Base-by-base conservation (phyloP, 139 green algal species). In the Haematococcus sp. region DNA sequence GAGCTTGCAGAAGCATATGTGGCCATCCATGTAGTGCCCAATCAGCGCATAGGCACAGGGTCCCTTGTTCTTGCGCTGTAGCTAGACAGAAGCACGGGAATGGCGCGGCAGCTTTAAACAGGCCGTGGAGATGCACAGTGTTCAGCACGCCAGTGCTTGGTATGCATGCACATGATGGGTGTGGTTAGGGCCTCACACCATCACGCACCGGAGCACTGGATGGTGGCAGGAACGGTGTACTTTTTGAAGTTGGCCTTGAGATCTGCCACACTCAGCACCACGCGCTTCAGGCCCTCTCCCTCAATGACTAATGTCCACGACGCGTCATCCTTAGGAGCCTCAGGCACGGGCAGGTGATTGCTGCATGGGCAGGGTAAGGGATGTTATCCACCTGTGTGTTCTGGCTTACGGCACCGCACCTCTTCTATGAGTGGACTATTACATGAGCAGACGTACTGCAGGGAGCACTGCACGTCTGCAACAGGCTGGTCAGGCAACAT, bases 301-400 rank as follows among this genome's bases (percentile, higher is more conserved):
- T 63, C 46, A 17, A 72, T 27, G 4, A n/a, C 32, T 9, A 76
- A 59, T 17, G 25, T 25, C 68, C 68, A 81, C 16, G 0, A 35
- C 0, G 2, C 23, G n/a, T 60, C 40, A 35, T 74, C 70, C n/a
- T 49, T 49, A 11, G 40, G 40, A 7, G 87, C 17, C 4, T 75
- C 67, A 40, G 93, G 93, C 31, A 95, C 90, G 0, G 93, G 90
- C 61, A 96, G 78, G 84, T 97, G 93, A 77, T 97, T 92, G 20
- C 66, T 72, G 66, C 40, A 11, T 7, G 7, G 40, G 40, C 40
- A 49, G 40, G 7, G 40, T 7, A 7, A 49, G 40, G 7, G 40
- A n/a, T n/a, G n/a, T n/a, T n/a, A n/a, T n/a, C n/a, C n/a, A n/a
- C n/a, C n/a, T n/a, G n/a, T n/a, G n/a, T n/a, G n/a, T n/a, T n/a